These are phyloP conservation scores for Pyrenopolyporus hunteri DNA, from an alignment of 495 filamentous ascomycete genomes.

Conservation along the genomic window DNA sequence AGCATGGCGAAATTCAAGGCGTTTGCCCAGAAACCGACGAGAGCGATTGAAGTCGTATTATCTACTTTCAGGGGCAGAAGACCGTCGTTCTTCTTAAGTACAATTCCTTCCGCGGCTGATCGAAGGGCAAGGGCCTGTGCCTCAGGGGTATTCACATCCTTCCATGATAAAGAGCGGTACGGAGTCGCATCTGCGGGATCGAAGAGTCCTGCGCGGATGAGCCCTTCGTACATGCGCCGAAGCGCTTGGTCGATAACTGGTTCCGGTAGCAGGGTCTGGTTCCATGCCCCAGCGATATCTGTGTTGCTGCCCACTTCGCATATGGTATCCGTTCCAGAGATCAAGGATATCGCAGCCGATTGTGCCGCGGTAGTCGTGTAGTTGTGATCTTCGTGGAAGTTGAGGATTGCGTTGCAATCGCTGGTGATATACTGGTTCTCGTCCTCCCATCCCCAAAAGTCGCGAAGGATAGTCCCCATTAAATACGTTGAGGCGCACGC, in stretches of 20 bases:
- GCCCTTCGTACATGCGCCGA: constrained; percentile 43
- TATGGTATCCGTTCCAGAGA: constrained; percentile 47
- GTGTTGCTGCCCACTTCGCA: constrained; percentile 43
- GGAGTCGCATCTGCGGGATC: constrained; percentile 36
- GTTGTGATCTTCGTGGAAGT: constrained; percentile 47
- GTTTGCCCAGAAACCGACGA: constrained; percentile 52
- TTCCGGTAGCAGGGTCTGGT: constrained; percentile 41
- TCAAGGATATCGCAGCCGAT: constrained; percentile 45
- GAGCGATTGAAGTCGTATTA: constrained; percentile 40
- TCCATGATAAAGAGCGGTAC: constrained; percentile 41
- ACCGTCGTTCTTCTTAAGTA: constrained; percentile 51
- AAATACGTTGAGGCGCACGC: constrained; percentile 52
- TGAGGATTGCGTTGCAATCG: constrained; percentile 54
- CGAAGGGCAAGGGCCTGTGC: constrained; percentile 42
- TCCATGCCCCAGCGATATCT: constrained; percentile 42
- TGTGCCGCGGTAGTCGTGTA: constrained; percentile 42
- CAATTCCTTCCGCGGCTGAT: constrained; percentile 44
- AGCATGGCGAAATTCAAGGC: constrained; percentile 42
- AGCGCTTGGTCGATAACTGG: constrained; percentile 44
- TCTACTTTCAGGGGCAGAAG: constrained; percentile 40
- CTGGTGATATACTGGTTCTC: constrained; percentile 50
- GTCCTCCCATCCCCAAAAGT: constrained; percentile 55
- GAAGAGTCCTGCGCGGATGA: constrained; percentile 48
- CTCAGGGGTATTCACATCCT: constrained; percentile 41
- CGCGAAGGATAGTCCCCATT: constrained; percentile 49